Evolutionary conservation across 2,329 filamentous ascomycete species (phyloP).

Genomic region (Stagonosporopsis chrysanthemi): DNA sequence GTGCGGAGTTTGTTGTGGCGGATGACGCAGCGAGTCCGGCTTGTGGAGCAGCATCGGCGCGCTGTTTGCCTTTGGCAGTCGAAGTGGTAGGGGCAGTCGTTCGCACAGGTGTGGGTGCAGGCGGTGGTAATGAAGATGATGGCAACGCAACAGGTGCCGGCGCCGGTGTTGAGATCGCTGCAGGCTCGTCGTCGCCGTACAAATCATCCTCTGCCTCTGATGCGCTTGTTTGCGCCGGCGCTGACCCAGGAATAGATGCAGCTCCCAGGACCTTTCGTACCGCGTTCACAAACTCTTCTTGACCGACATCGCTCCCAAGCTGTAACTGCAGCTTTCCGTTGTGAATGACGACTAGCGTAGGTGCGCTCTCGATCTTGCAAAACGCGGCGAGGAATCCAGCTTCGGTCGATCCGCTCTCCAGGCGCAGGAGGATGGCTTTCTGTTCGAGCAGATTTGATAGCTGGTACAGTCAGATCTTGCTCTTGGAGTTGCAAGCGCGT

Average conservation of each 20-base stretch:
- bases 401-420: conserved; percentile 78
- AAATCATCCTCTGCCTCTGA: conserved; percentile 13
- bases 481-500: no score
- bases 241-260: conserved; percentile 35
- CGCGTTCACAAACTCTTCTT: conserved; percentile 70
- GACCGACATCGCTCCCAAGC: conserved; percentile 68
- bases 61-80: conserved; percentile 51
- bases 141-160: conserved; percentile 14
- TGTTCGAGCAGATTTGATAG: conserved; percentile 61
- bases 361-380: conserved; percentile 79
- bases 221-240: conserved; percentile 22
- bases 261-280: conserved; percentile 54
- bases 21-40: conserved; percentile 45
- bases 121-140: conserved; percentile 9
- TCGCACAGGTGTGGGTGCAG: conserved; percentile 5
- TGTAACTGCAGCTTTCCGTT: conserved; percentile 82
- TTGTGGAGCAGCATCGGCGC: conserved; percentile 50
- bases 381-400: conserved; percentile 82
- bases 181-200: conserved; percentile 9
- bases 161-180: conserved; percentile 5
- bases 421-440: conserved; percentile 73
- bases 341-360: conserved; percentile 81
- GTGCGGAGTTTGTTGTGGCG: conserved; percentile 46
- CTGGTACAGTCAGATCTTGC: conserved; percentile 27
- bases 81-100: conserved; percentile 21